These are phyloP conservation scores for Parafenestella ontariensis DNA, from an alignment of 2,329 filamentous ascomycete species.

Conservation along the genomic window DNA sequence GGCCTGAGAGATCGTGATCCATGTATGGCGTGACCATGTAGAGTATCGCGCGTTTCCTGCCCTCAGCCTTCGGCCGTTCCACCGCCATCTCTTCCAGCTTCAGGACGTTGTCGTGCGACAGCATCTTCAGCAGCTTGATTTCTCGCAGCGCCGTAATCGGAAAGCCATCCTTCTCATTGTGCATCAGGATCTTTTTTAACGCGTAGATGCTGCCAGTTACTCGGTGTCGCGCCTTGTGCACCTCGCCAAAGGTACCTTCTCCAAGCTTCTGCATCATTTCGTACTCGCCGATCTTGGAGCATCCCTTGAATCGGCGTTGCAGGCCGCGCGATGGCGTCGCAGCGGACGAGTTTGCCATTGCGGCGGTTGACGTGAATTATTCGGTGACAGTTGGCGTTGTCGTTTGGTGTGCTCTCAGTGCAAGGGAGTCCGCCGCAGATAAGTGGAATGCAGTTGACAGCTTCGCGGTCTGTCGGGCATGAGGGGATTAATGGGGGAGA, in stretches of 20 bases:
- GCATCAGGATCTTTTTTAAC: slow-evolving; percentile 98
- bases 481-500: slow-evolving; percentile 6
- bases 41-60: slow-evolving; percentile 75
- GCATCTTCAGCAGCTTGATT: slow-evolving; percentile 94
- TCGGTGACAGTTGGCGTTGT: neutral
- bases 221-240: slow-evolving; percentile 84
- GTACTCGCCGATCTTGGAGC: slow-evolving; percentile 82
- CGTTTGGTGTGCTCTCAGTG: slow-evolving; percentile 3
- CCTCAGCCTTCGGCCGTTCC: slow-evolving; percentile 69
- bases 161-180: slow-evolving; percentile 99
- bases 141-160: slow-evolving; percentile 98
- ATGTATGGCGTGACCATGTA: slow-evolving; percentile 99
- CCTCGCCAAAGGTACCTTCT: slow-evolving; percentile 96
- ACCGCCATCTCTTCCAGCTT: slow-evolving; percentile 95
- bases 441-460: slow-evolving; percentile 6
- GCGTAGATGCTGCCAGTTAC: slow-evolving; percentile 79
- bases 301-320: slow-evolving; percentile 75
- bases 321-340: slow-evolving; percentile 57
- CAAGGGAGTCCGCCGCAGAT: slow-evolving; percentile 25
- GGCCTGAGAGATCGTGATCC: slow-evolving; percentile 97
- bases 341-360: slow-evolving; percentile 28
- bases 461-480: slow-evolving; percentile 21
- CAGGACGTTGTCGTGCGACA: slow-evolving; percentile 90
- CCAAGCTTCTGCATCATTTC: slow-evolving; percentile 84
- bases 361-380: neutral